These are phyloP conservation scores for Cercophora newfieldiana DNA, from an alignment of 495 filamentous ascomycete species.

Conservation along the genomic window DNA sequence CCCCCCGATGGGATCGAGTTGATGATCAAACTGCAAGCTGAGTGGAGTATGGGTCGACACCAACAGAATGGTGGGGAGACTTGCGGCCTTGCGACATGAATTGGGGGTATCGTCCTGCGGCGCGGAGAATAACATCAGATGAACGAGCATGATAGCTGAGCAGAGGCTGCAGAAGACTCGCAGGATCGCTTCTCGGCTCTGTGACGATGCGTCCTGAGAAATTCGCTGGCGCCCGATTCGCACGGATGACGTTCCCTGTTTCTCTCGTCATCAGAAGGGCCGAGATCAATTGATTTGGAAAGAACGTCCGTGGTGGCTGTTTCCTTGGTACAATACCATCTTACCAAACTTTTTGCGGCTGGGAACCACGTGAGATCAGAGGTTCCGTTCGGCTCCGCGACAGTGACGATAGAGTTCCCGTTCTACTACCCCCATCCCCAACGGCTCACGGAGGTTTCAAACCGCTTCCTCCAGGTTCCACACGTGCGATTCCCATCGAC, in stretches of 20 bases:
- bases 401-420: background rate
- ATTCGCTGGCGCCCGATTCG: background rate
- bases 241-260: constrained; percentile 7
- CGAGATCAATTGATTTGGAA: background rate
- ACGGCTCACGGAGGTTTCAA: constrained; percentile 27
- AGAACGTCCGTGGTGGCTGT: background rate
- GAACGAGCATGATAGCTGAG: background rate
- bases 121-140: constrained; percentile 10
- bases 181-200: background rate
- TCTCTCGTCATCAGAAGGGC: background rate
- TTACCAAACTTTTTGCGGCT: background rate
- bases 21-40: constrained; percentile 16
- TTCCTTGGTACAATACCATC: background rate
- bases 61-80: background rate
- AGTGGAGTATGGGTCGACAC: constrained; percentile 8
- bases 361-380: background rate
- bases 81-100: background rate
- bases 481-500: constrained; percentile 18
- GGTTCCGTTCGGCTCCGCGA: background rate
- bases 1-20: constrained; percentile 8
- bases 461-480: constrained; percentile 7
- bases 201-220: background rate
- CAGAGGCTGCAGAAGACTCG: background rate
- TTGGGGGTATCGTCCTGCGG: background rate
- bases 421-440: background rate